Base-by-base conservation (phyloP, 2,329 filamentous ascomycete species). In the Ceratocystis huliohia region DNA sequence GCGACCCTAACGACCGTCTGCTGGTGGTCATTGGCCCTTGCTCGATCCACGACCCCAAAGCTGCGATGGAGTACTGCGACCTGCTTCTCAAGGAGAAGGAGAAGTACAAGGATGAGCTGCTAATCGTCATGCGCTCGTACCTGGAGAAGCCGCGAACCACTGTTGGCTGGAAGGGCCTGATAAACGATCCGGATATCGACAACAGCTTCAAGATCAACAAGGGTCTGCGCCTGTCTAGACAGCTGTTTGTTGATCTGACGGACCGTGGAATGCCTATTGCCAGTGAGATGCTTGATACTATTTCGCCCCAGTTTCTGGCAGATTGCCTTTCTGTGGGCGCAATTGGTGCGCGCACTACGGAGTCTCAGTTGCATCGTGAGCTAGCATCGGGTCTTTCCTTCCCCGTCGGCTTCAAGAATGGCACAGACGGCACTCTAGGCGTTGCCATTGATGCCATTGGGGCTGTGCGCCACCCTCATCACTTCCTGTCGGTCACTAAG, bases 171-270 rank as follows among this genome's bases (percentile, higher is more conserved):
- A 99, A 99, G 81, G 94, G 94, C 63, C 80, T 99, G 72, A 96
- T 99, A 80, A 97, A 99, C 76, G 94, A 99, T 77, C 94, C 94
- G 1, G 93, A 97, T 74, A 96, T 99, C 74, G 92, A 97, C 77
- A 93, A 96, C 76, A 94, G 88, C 77, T 97, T 96, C 88, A 87
- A 96, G 79, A 97, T 99, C 80, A 97, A 97, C 82, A 97, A 97
- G 82, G 94, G 94, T 22, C 78, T 99, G 73, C 86, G 89, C 63
- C 81, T 91, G 66, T 89, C 91, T 66, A 84, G 94, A 71, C 87
- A 97, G 77, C 83, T 99, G 74, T 97, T 96, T 77, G 87, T 95
- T 69, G 91, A 97, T 75, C 80, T 99, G 71, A 97, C 93, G 0
- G 81, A 84, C 75, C 88, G 86, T 79, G 94, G 94, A 73, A 96